Base-by-base conservation (phyloP, 805 yeast species). In the Citeromyces matritensis region DNA sequence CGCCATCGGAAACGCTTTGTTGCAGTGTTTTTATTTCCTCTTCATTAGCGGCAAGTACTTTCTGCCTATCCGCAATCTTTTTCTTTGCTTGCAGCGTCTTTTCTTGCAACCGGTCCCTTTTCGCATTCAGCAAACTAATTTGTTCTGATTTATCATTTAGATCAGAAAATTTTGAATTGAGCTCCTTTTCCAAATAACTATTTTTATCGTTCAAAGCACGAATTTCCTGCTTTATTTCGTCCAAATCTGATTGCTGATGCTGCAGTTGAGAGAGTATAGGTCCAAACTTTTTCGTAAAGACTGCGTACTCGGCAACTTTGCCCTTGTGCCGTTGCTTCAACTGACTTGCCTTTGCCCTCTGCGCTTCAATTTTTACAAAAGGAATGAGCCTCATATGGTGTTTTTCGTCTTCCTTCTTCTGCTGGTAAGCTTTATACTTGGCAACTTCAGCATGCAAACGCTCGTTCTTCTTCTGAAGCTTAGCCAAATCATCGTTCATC, bases 391-490 rank as follows among this genome's bases (percentile, higher is more conserved):
- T 63, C 46, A 45, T 57, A 45, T 49, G 65, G 37, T 37, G 51
- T 12, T 39, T 51, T 33, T 48, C 48, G 33, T 57, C 65, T 48
- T 39, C 47, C 31, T 45, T 56, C 35, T 71, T 65, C 21, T 53
- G 53, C 38, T 65, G 55, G 38, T 50, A 70, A 28, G 62, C 64
- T 24, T 59, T 48, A 38, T 52, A 62, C 27, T 58, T 58, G 30
- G 55, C 59, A 0, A 70, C 79, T 33, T 63, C 67, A 23, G 55
- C 61, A 30, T 60, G 55, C 24, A 67, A 43, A 11, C 47, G 39
- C 5, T 45, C 55, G 32, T 56, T 60, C 30, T 60, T 63, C 6
- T 41, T 42, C 4, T 45, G 39, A 24, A 71, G 49, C 8, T 45
- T 40, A 3, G 45, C 42, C 13, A 68, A 43, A 26, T 48, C 53